Conservation (phyloP, 1,139 yeast genomes). For the Blastobotrys buckinghamii region DNA sequence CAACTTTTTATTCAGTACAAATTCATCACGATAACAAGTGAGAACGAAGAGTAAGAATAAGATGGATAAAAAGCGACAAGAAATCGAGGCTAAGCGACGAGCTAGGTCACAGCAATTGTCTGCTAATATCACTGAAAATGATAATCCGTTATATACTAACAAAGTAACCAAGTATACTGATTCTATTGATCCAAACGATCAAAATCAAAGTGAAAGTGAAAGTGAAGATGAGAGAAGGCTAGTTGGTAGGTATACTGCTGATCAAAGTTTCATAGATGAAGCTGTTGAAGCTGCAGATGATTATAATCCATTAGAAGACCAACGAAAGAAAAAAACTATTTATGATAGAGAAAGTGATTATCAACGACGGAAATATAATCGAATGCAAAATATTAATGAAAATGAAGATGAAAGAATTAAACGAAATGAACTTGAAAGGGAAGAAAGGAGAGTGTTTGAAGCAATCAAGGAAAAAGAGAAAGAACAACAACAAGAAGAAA, state of each 20-base stretch:
- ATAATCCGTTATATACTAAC: neutral
- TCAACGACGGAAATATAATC: constrained; percentile 37
- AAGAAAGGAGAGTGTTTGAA: constrained; percentile 28
- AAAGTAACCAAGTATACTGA: neutral
- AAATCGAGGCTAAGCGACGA: constrained; percentile 4
- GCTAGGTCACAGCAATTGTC: neutral
- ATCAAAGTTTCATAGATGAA: constrained; percentile 28
- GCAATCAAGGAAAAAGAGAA: constrained; percentile 23
- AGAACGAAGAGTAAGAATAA: neutral
- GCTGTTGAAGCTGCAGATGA: constrained; percentile 32
- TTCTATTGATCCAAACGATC: neutral
- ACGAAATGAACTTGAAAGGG: constrained; percentile 30
- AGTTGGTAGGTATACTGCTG: constrained; percentile 31
- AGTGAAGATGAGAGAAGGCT: neutral
- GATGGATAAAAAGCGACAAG: constrained; percentile 1
- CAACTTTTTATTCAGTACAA: too few species aligned
- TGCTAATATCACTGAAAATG: too few species aligned
- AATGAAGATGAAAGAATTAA: constrained; percentile 28
- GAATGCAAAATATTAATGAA: constrained; percentile 24
- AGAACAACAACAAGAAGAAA: constrained; percentile 15
- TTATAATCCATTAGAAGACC: constrained; percentile 36
- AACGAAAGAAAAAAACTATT: constrained; percentile 30
- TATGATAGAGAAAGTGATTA: constrained; percentile 39
- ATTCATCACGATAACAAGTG: too few species aligned
- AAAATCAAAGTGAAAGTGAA: neutral